Base-by-base conservation (phyloP, 164 flowering plant genomes). In the Nymphaea colorata region DNA sequence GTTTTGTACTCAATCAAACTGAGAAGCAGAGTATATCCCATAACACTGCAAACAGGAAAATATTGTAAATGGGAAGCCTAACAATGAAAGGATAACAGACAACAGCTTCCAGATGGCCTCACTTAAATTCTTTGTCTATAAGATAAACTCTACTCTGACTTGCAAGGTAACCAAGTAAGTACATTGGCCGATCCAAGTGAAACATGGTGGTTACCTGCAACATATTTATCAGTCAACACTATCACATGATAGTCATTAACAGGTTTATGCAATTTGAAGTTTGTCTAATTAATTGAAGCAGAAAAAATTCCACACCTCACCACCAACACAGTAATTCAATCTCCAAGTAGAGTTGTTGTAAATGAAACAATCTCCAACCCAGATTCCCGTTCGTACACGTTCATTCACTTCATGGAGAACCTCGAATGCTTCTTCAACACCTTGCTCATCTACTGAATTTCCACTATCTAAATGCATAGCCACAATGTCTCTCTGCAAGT, bases 61-160 rank as follows among this genome's bases (percentile, higher is more conserved):
- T 0, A 5, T 45, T 45, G 5, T 45, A 45, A 10, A 45, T 45
- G 36, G 36, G 36, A 25, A 45, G 11, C 11, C 53, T 0, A 45
- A 45, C 53, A 45, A 45, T 5, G 53, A 10, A 45, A 45, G 11
- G 53, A 5, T 5, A 5, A 45, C 53, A 1, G 11, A 10, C 53
- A 45, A 45, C 11, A 25, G 36, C 53, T 45, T 5, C 11, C 53
- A 45, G 11, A 45, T 45, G 11, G 53, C 80, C 99, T 82, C 79
- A 94, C 99, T 92, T 92, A 83, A 92, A 92, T 72, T 94, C 96
- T 82, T 94, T 94, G 86, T 94, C 99, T 44, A 94, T 92, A n/a
- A 94, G 84, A 81, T 84, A 94, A 64, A 94, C 99, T 59, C 96
- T 83, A 75, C 98, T 94, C 81, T 94, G 98, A 80, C 71, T 85